Evolutionary conservation across 1,284 basidiomycete species (phyloP).

Genomic region (Cystobasidiaceae sp.): DNA sequence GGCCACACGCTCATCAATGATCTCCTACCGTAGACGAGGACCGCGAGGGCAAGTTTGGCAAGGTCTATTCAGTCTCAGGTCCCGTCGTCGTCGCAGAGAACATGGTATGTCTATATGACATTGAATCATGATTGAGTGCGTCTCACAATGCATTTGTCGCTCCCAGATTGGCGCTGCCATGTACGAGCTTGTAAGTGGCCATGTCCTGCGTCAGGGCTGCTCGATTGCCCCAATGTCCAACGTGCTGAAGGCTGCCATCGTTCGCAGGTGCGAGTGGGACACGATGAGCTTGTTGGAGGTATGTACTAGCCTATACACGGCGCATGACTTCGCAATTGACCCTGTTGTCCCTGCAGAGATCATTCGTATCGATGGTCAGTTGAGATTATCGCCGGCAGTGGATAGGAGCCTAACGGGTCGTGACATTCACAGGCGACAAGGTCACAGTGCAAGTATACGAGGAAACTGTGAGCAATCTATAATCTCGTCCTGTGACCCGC

Average conservation of each 20-base stretch:
- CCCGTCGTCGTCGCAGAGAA: conserved; percentile 79
- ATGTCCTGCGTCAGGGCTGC: neutral
- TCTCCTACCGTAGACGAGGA: conserved; percentile 67
- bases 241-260: neutral
- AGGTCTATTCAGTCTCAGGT: conserved; percentile 89
- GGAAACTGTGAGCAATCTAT: conserved; percentile 79
- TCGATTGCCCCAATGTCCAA: neutral
- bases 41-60: conserved; percentile 77
- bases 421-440: conserved; percentile 62
- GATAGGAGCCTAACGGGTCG: neutral
- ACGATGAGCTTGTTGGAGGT: conserved; percentile 61
- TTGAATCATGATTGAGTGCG: neutral
- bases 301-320: neutral
- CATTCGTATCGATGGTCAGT: conserved; percentile 74
- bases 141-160: neutral
- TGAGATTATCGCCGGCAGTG: neutral
- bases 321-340: neutral
- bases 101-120: conserved; percentile 16
- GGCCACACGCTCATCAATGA: neutral
- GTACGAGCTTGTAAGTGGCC: conserved; percentile 70
- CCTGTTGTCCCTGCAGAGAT: conserved; percentile 64
- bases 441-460: conserved; percentile 99
- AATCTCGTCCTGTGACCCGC: neutral
- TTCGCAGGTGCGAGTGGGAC: conserved; percentile 68
- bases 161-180: conserved; percentile 90